phyloP scores from a whole-genome alignment of 768 basidiomycete genomes.

The Agrocybe chaxingu region DNA sequence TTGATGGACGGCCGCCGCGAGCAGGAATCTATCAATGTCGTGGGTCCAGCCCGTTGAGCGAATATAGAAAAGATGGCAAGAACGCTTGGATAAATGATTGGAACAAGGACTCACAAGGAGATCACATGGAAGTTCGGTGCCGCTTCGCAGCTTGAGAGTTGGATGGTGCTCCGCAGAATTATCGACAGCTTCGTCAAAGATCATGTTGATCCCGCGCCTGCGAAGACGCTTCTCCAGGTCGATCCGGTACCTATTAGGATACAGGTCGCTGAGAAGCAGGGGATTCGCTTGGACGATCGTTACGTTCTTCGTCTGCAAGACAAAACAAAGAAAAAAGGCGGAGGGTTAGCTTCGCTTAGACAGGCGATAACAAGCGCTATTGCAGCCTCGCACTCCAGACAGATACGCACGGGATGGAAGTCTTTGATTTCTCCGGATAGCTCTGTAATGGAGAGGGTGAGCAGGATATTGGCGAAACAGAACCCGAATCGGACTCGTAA shows the following conservation, averaged over 20 bases:
- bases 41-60: too few relatives aligned
- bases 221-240: slow-evolving; percentile 40
- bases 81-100: background rate
- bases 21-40: slow-evolving; percentile 25
- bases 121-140: slow-evolving; percentile 23
- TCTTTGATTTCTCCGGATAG: slow-evolving; percentile 44
- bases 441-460: slow-evolving; percentile 21
- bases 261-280: slow-evolving; percentile 50
- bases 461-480: background rate
- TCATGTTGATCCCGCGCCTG: slow-evolving; percentile 42
- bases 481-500: background rate
- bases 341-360: too few relatives aligned
- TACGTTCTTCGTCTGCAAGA: slow-evolving; percentile 37
- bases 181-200: slow-evolving; percentile 53
- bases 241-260: slow-evolving; percentile 51
- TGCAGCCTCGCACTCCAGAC: background rate
- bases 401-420: slow-evolving; percentile 30
- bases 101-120: slow-evolving; percentile 15
- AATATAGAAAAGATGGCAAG: background rate
- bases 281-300: slow-evolving; percentile 56
- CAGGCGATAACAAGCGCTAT: too few relatives aligned
- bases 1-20: slow-evolving; percentile 45
- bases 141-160: slow-evolving; percentile 16
- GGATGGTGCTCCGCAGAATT: slow-evolving; percentile 15
- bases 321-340: slow-evolving; percentile 24